Conservation (phyloP, 2,329 filamentous ascomycete species). For the Pyricularia grisea region DNA sequence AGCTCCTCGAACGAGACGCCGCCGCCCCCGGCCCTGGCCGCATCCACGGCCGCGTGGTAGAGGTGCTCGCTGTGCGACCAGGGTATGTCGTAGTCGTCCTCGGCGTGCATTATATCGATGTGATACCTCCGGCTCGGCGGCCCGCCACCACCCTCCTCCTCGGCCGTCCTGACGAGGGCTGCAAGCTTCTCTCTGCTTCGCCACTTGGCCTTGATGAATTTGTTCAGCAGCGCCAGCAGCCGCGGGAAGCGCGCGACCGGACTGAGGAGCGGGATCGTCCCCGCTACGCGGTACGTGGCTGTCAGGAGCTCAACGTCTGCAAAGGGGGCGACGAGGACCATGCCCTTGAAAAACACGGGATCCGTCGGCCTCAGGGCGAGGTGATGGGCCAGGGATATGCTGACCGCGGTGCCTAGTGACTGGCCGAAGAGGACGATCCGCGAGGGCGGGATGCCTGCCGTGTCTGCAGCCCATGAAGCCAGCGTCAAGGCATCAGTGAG, state of each 20-base stretch:
- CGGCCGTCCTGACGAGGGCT: conserved; percentile 27
- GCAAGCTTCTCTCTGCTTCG: conserved; percentile 37
- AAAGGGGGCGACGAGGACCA: conserved; percentile 48
- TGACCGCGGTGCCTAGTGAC: conserved; percentile 44
- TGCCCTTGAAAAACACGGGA: conserved; percentile 39
- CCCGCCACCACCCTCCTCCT: conserved; percentile 14
- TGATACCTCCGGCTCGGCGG: conserved; percentile 23
- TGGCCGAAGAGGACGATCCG: conserved; percentile 51
- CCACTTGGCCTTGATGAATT: conserved; percentile 40
- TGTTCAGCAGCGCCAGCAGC: conserved; percentile 32
- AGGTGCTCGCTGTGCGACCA: conserved; percentile 37
- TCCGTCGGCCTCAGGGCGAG: conserved; percentile 15
- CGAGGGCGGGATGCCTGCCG: conserved; percentile 39
- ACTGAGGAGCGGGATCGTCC: conserved; percentile 42
- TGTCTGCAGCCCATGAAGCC: conserved; percentile 42
- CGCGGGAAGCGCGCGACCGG: conserved; percentile 38
- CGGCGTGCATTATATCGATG: conserved; percentile 37
- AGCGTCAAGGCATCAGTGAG: conserved; percentile 42
- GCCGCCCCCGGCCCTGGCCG: conserved; percentile 21
- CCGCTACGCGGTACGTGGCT: conserved; percentile 47
- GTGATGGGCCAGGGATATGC: conserved; percentile 19
- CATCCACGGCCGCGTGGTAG: conserved; percentile 47
- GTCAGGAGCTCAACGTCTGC: conserved; percentile 42
- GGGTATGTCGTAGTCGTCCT: conserved; percentile 43
- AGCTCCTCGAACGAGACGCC: conserved; percentile 33